Evolutionary conservation across 257 asterid genomes (phyloP), one percentile per base, ranked within the genome.

Genomic region (Fraxinus cuspidata): DNA sequence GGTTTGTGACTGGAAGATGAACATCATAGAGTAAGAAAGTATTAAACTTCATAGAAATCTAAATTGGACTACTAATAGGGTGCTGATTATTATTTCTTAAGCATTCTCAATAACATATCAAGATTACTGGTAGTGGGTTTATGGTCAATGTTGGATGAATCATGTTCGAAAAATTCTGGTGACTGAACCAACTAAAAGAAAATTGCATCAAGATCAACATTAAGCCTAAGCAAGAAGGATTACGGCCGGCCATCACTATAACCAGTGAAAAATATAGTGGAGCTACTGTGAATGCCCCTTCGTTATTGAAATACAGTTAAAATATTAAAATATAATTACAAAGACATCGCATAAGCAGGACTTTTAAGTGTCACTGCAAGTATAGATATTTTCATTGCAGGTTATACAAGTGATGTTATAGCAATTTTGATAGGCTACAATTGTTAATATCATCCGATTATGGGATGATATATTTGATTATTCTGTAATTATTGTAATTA

Each of bases 1-100:
- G 98, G 97, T 77, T 81, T 90, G 78, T 40, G 79, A 82, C 97
- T 94, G 92, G 77, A 88, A 84, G 51, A 80, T 28, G 78, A 81
- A 78, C 5, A 70, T 37, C 16, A 81, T 63, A 63, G 73, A 29
- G 80, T 72, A 67, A 83, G 81, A 25, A 82, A 73, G 75, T 68
- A 71, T 53, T 60, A 70, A 15, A 31, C 66, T 56, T 56, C 29
- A 82, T 73, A 13, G 64, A 64, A 77, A 76, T 42, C 32, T 27
- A 67, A 67, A 27, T 18, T 15, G 34, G n/a, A 60, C 66, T 31
- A 74, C 53, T 21, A 32, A 79, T 47, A 66, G 23, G 73, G 21
- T 71, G 15, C 25, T 25, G 47, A 51, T 47, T 25, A 35, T 77
- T 74, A 27, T 63, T 21, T 29, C 42, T 15, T 66, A 49, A 75